Conservation (phyloP, 805 yeast genomes). For the Candida germanica region DNA sequence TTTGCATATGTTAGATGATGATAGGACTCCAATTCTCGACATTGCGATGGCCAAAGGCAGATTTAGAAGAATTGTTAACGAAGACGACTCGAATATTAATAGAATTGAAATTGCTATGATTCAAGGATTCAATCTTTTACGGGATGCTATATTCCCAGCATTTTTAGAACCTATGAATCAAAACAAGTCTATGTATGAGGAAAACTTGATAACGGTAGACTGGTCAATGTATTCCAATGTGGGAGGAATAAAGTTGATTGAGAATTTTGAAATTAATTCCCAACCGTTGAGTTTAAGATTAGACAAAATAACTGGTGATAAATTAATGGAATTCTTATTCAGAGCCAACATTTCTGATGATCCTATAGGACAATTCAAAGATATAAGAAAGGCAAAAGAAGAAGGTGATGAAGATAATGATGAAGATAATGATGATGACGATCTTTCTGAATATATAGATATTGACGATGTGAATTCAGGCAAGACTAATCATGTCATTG, state of each 20-base stretch:
- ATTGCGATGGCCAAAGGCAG: slow-evolving; percentile 33
- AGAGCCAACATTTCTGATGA: slow-evolving; percentile 22
- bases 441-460: background rate
- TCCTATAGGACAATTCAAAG: slow-evolving; percentile 12
- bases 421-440: slow-evolving; percentile 10
- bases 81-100: slow-evolving; percentile 41
- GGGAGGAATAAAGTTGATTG: slow-evolving; percentile 42
- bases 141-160: slow-evolving; percentile 27
- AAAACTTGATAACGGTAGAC: slow-evolving; percentile 28
- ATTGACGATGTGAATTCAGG: background rate
- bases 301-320: slow-evolving; percentile 39
- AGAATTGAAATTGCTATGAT: slow-evolving; percentile 33
- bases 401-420: slow-evolving; percentile 11
- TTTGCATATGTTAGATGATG: slow-evolving; percentile 40
- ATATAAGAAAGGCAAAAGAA: slow-evolving; percentile 7
- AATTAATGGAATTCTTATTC: slow-evolving; percentile 36
- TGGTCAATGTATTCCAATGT: slow-evolving; percentile 43
- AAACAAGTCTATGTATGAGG: background rate
- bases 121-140: slow-evolving; percentile 36
- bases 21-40: slow-evolving; percentile 37
- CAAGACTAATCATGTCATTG: too few relatives aligned
- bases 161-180: slow-evolving; percentile 29
- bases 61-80: slow-evolving; percentile 32
- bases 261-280: slow-evolving; percentile 34
- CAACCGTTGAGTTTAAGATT: slow-evolving; percentile 36